These are phyloP conservation scores for Fusarium sp. DNA, from an alignment of 2,329 filamentous ascomycete species.

Conservation along the genomic window DNA sequence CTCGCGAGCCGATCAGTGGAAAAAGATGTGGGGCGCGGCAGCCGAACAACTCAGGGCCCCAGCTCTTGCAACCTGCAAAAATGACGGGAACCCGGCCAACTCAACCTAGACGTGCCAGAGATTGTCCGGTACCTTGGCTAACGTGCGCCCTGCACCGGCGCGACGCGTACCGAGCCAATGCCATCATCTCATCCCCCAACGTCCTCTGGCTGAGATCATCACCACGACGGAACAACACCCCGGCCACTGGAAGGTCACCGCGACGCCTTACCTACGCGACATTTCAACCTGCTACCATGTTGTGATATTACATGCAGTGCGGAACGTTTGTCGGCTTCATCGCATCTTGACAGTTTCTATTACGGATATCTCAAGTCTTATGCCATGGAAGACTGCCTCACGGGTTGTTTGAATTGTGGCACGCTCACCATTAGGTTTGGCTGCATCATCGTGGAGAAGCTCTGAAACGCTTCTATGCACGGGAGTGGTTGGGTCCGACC, in stretches of 20 bases:
- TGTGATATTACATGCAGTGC: neutral
- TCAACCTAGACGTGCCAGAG: neutral
- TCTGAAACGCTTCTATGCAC: constrained; percentile 9
- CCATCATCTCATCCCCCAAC: constrained; percentile 17
- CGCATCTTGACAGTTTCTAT: neutral
- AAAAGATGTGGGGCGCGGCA: constrained; percentile 15
- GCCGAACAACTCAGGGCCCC: constrained; percentile 7
- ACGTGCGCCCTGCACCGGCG: constrained; percentile 8
- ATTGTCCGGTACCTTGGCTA: constrained; percentile 20
- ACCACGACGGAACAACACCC: constrained; percentile 16
- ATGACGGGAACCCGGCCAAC: neutral
- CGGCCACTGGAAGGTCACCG: neutral
- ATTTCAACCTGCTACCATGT: neutral
- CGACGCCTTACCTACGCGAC: neutral
- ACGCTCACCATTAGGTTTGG: constrained; percentile 7
- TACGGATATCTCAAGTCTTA: neutral
- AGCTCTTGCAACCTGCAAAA: constrained; percentile 11
- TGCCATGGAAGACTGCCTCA: constrained; percentile 1
- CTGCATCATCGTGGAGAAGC: constrained; percentile 8
- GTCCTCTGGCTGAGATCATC: constrained; percentile 31
- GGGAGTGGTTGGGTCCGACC: constrained; percentile 20
- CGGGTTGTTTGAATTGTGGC: constrained; percentile 3
- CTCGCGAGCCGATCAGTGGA: neutral
- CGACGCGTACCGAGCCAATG: constrained; percentile 26
- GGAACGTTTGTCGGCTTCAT: neutral